phyloP scores from a whole-genome alignment of 1,284 basidiomycete species.

The Ceratobasidium sp. region DNA sequence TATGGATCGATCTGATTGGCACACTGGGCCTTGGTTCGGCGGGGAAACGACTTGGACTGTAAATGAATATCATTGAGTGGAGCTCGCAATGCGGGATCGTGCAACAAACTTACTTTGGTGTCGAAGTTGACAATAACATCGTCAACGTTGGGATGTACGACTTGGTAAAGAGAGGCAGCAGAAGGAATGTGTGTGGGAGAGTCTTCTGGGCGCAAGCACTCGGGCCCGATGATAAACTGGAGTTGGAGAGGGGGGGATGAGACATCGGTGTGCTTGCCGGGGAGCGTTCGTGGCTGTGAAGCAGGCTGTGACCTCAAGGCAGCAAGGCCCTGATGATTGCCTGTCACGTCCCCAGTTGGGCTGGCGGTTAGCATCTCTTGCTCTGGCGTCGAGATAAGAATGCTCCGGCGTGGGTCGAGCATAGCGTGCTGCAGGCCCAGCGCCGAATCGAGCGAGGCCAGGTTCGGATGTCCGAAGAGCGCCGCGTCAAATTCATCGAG shows the following conservation, averaged over 20 bases:
- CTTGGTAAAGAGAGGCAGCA: constrained; percentile 37
- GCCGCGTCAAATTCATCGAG: constrained; percentile 25
- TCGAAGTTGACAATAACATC: constrained; percentile 38
- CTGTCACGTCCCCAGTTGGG: not conserved
- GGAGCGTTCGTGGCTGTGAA: constrained; percentile 30
- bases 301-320: constrained; percentile 20
- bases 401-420: constrained; percentile 22
- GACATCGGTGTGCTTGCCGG: constrained; percentile 1
- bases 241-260: constrained; percentile 19
- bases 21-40: constrained; percentile 44
- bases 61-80: constrained; percentile 9
- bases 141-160: constrained; percentile 36
- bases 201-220: constrained; percentile 9
- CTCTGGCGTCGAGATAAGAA: constrained; percentile 3
- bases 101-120: constrained; percentile 14
- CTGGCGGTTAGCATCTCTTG: not conserved
- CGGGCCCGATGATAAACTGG: constrained; percentile 33
- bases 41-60: constrained; percentile 35
- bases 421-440: constrained; percentile 26
- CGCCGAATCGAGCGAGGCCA: constrained; percentile 31
- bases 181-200: constrained; percentile 30
- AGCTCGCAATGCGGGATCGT: not conserved
- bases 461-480: constrained; percentile 30
- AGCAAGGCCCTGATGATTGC: constrained; percentile 5
- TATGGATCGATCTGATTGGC: constrained; percentile 50